These are phyloP conservation scores for Kuraishia molischiana DNA, from an alignment of 805 yeast species.

Conservation along the genomic window DNA sequence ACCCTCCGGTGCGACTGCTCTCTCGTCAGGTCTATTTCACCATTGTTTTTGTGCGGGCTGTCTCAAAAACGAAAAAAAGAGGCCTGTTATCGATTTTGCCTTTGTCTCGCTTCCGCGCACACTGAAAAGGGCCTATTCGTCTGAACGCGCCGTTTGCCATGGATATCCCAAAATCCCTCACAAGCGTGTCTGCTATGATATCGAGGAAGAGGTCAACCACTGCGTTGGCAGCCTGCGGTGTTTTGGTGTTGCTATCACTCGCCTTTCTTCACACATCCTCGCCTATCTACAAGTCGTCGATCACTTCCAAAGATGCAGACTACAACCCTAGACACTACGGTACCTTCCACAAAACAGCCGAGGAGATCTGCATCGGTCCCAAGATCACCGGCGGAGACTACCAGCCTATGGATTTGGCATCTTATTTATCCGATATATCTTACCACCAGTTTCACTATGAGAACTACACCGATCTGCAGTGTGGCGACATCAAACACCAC, in stretches of 20 bases:
- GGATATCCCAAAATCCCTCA: background rate
- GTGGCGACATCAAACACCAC: constrained; percentile 1
- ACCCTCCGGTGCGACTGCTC: no score
- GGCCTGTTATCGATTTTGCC: no score
- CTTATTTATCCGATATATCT: background rate
- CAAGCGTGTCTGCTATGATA: background rate
- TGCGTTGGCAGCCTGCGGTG: background rate
- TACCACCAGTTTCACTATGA: background rate
- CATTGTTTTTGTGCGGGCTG: no score
- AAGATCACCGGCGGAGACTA: background rate
- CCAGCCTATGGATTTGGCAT: background rate
- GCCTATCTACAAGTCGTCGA: background rate
- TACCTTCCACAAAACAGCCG: background rate
- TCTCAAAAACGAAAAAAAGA: no score
- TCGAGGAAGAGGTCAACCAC: background rate
- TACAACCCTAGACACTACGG: background rate
- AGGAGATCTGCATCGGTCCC: constrained; percentile 1
- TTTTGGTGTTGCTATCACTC: background rate
- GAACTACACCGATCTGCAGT: constrained; percentile 1
- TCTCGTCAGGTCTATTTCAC: no score
- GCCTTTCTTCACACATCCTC: background rate
- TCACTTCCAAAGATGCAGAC: background rate
- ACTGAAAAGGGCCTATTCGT: no score
- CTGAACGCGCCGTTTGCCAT: background rate
- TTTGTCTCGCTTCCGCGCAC: no score